phyloP scores from a whole-genome alignment of 2,329 filamentous ascomycete genomes.

The Pleomassaria siparia region DNA sequence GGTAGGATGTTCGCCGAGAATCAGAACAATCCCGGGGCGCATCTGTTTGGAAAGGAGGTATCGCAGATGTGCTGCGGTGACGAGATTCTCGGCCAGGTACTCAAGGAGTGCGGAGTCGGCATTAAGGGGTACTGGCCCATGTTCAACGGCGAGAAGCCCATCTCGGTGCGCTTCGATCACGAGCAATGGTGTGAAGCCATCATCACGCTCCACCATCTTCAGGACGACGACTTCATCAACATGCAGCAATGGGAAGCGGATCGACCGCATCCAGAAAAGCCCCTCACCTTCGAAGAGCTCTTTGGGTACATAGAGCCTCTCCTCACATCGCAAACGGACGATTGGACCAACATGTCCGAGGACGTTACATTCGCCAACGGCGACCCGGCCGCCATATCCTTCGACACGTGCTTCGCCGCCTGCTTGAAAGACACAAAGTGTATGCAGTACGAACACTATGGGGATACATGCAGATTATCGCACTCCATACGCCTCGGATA shows the following conservation, averaged over 20 bases:
- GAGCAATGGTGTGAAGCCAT: constrained; percentile 49
- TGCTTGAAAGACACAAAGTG: constrained; percentile 33
- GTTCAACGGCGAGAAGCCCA: constrained; percentile 48
- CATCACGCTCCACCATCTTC: constrained; percentile 42
- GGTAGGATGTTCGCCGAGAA: constrained; percentile 40
- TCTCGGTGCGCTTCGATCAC: constrained; percentile 39
- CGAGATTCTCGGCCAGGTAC: constrained; percentile 40
- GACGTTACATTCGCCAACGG: constrained; percentile 24
- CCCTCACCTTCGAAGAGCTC: constrained; percentile 39
- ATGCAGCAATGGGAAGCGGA: constrained; percentile 31
- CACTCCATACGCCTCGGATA: constrained; percentile 34
- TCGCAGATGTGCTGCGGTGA: constrained; percentile 42
- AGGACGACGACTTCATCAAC: constrained; percentile 29
- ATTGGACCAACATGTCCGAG: constrained; percentile 40
- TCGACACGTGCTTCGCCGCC: constrained; percentile 29
- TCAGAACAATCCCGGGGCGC: constrained; percentile 32
- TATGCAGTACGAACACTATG: constrained; percentile 35
- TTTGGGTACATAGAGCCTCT: constrained; percentile 32
- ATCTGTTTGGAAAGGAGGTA: constrained; percentile 40
- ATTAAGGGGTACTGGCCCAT: constrained; percentile 47
- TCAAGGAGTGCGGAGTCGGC: constrained; percentile 39
- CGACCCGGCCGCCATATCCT: constrained; percentile 23
- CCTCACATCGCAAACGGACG: constrained; percentile 24
- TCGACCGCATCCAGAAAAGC: constrained; percentile 22
- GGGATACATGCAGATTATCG: constrained; percentile 30